These are phyloP conservation scores for Tilletia walkeri DNA, from an alignment of 1,284 basidiomycete species.

Conservation along the genomic window DNA sequence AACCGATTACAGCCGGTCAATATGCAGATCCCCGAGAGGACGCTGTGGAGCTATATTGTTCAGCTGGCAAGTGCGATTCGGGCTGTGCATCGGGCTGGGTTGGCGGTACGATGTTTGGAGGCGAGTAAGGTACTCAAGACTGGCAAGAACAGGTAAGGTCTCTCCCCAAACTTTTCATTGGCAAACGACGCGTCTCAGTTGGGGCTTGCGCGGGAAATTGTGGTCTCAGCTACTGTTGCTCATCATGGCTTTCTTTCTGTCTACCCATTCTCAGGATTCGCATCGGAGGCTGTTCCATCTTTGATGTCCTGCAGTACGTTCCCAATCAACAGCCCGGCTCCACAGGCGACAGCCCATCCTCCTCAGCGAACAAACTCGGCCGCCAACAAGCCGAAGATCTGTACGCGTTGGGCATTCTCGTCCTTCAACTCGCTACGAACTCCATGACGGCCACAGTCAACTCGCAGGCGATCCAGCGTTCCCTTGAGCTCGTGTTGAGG, in stretches of 20 bases:
- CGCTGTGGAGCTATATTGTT: slow-evolving; percentile 88
- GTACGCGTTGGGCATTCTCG: slow-evolving; percentile 76
- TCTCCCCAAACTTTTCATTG: not conserved
- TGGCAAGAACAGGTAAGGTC: slow-evolving; percentile 75
- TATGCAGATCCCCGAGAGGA: slow-evolving; percentile 69
- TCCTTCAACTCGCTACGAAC: slow-evolving; percentile 76
- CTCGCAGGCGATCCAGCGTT: slow-evolving; percentile 63
- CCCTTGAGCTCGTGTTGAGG: slow-evolving; percentile 73
- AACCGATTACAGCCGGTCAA: slow-evolving; percentile 46
- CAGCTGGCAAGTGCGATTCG: slow-evolving; percentile 87
- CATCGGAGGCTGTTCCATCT: slow-evolving; percentile 45
- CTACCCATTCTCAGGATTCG: slow-evolving; percentile 30
- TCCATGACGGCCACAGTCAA: slow-evolving; percentile 66
- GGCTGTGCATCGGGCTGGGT: slow-evolving; percentile 75
- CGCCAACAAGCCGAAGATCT: slow-evolving; percentile 76
- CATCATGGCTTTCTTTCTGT: not conserved
- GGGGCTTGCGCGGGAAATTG: not conserved
- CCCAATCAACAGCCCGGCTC: slow-evolving; percentile 22
- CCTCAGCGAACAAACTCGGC: slow-evolving; percentile 23
- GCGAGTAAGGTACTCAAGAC: slow-evolving; percentile 84
- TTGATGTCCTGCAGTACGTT: slow-evolving; percentile 51
- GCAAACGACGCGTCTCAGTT: too few relatives aligned
- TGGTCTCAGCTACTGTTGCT: too few relatives aligned
- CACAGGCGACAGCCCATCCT: not conserved
- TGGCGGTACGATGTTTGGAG: slow-evolving; percentile 81